A percentile compares a stretch with the other conserved stretches of the same genome.
Conservation (phyloP, 176 grass and related monocot species). For the Phragmites australis region DNA sequence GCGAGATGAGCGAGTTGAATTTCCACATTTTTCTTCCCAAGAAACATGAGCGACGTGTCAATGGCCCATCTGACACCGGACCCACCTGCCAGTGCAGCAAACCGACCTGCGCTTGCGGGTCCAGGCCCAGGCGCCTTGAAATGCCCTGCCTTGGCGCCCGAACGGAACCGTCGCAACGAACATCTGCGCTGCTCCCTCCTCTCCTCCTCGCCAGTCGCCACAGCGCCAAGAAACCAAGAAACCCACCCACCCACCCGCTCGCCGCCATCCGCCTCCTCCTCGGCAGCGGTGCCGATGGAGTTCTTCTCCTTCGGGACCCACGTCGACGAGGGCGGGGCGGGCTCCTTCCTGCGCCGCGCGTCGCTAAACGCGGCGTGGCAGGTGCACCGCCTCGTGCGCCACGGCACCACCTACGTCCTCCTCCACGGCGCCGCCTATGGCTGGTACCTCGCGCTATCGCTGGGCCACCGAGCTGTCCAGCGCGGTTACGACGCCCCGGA, state of each 20-base stretch:
- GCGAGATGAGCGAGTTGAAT: no score
- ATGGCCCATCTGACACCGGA: no score
- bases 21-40: no score
- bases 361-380: slow-evolving; percentile 9
- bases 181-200: background rate
- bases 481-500: background rate
- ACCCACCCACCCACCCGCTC: background rate
- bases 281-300: slow-evolving; percentile 8
- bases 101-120: background rate
- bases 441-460: background rate
- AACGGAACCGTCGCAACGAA: slow-evolving; percentile 16
- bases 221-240: background rate
- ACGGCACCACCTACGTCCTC: background rate
- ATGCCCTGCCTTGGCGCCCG: background rate
- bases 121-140: background rate
- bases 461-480: background rate
- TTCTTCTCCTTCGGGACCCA: background rate
- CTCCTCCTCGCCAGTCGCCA: background rate
- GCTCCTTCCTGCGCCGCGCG: background rate
- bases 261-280: background rate
- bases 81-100: no score
- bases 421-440: background rate
- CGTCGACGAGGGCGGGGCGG: slow-evolving; percentile 5
- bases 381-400: background rate
- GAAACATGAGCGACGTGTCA: no score